These are phyloP conservation scores for Xylaria sp. DNA, from an alignment of 2,329 filamentous ascomycete species.

Conservation along the genomic window DNA sequence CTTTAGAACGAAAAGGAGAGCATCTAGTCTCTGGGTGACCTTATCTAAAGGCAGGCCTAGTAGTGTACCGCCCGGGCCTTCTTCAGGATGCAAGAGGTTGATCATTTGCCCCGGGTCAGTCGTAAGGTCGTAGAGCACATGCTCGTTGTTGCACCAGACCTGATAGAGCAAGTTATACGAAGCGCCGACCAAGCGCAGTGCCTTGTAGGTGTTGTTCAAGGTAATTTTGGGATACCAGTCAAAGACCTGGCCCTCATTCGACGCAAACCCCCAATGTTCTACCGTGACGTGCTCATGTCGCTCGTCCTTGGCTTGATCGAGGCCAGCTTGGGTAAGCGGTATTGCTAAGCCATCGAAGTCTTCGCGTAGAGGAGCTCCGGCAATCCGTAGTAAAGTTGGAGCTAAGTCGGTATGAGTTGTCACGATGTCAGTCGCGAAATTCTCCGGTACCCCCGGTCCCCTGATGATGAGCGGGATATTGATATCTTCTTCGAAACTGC, in stretches of 20 bases:
- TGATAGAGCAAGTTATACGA: conserved; percentile 60
- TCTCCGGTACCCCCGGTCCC: conserved; percentile 61
- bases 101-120: conserved; percentile 45
- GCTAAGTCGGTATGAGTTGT: conserved; percentile 72
- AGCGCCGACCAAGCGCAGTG: conserved; percentile 57
- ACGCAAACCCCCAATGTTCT: conserved; percentile 57
- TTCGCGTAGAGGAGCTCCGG: conserved; percentile 53
- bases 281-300: conserved; percentile 60
- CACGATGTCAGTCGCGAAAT: conserved; percentile 54
- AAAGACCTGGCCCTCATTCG: conserved; percentile 47
- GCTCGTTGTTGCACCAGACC: conserved; percentile 66
- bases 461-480: conserved; percentile 67
- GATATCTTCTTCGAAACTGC: conserved; percentile 68
- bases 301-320: conserved; percentile 36
- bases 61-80: conserved; percentile 33
- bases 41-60: conserved; percentile 47
- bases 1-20: conserved; percentile 61
- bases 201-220: conserved; percentile 65
- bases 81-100: conserved; percentile 54
- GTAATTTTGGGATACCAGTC: conserved; percentile 42
- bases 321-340: conserved; percentile 42
- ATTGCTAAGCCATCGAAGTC: conserved; percentile 69
- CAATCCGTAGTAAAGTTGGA: conserved; percentile 65
- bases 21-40: conserved; percentile 56
- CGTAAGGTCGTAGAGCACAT: conserved; percentile 64